These are phyloP conservation scores for Jackrogersella multiformis DNA, from an alignment of 495 filamentous ascomycete genomes.

Conservation along the genomic window DNA sequence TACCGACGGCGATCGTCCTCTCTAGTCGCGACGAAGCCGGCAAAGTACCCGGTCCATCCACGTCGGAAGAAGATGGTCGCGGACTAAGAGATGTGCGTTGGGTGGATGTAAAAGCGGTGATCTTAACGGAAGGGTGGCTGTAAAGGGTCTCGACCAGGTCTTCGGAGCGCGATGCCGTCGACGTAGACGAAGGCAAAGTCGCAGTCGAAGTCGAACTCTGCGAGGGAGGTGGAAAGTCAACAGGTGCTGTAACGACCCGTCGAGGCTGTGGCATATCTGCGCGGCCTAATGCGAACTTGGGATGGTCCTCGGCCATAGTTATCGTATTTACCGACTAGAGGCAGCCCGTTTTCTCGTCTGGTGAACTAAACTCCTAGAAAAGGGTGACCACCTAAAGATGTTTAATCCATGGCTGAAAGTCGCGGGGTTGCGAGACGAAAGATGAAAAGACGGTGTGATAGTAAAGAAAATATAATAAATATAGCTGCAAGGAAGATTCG, in stretches of 20 bases:
- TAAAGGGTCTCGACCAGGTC: slow-evolving; percentile 74
- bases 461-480: not conserved
- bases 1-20: slow-evolving; percentile 81
- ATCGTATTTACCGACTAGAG: slow-evolving; percentile 16
- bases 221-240: slow-evolving; percentile 33
- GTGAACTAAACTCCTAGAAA: slow-evolving; percentile 17
- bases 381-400: slow-evolving; percentile 10
- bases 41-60: slow-evolving; percentile 63
- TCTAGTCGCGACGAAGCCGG: slow-evolving; percentile 81
- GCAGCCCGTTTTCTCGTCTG: slow-evolving; percentile 13
- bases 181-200: slow-evolving; percentile 9
- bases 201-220: slow-evolving; percentile 1
- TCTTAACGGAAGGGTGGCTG: slow-evolving; percentile 70
- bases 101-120: slow-evolving; percentile 70
- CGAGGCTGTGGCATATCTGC: slow-evolving; percentile 47
- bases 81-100: slow-evolving; percentile 48
- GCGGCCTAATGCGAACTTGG: slow-evolving; percentile 3
- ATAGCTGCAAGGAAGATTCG: not conserved
- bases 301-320: slow-evolving; percentile 32
- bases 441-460: slow-evolving; percentile 29
- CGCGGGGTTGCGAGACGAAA: slow-evolving; percentile 3
- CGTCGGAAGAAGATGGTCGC: slow-evolving; percentile 45
- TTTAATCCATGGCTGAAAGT: slow-evolving; percentile 26
- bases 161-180: slow-evolving; percentile 37
- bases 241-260: slow-evolving; percentile 53